These are phyloP conservation scores for Cymbopogon citratus DNA, from an alignment of 176 grass and related monocot species.

Conservation along the genomic window DNA sequence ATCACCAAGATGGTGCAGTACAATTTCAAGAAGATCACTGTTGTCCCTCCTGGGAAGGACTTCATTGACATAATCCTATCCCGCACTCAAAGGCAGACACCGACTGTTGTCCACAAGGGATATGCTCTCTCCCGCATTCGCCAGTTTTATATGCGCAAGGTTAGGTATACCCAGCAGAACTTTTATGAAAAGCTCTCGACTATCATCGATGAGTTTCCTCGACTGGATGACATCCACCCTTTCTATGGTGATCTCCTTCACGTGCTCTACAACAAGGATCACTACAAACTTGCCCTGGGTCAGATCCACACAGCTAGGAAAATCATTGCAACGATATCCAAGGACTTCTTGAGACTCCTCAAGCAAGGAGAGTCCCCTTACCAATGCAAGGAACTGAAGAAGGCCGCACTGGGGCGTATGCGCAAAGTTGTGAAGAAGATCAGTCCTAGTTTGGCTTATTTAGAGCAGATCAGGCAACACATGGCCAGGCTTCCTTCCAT, in stretches of 20 bases:
- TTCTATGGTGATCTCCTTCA: constrained; percentile 74
- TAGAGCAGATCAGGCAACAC: constrained; percentile 71
- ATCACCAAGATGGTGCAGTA: constrained; percentile 61
- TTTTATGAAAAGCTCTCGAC: constrained; percentile 67
- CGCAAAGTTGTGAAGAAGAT: constrained; percentile 70
- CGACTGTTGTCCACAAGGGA: constrained; percentile 80
- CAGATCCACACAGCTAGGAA: constrained; percentile 76
- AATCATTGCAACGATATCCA: constrained; percentile 63
- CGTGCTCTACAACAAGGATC: constrained; percentile 80
- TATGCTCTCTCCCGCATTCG: constrained; percentile 62
- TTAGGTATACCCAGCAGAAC: constrained; percentile 67
- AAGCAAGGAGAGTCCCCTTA: constrained; percentile 71
- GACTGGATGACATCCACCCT: constrained; percentile 62
- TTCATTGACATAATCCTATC: constrained; percentile 80
- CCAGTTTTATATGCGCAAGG: constrained; percentile 78
- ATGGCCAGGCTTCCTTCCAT: constrained; percentile 76
- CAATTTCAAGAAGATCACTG: constrained; percentile 73
- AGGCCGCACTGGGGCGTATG: constrained; percentile 57
- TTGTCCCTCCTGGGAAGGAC: constrained; percentile 75
- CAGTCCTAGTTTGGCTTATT: constrained; percentile 68
- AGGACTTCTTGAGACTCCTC: constrained; percentile 65
- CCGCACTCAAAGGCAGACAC: constrained; percentile 72
- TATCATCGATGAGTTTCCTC: constrained; percentile 69
- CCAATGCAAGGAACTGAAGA: constrained; percentile 70
- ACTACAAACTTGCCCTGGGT: constrained; percentile 79